These are phyloP conservation scores for Marvania coccoides DNA, from an alignment of 139 green algal genomes.

Conservation along the genomic window DNA sequence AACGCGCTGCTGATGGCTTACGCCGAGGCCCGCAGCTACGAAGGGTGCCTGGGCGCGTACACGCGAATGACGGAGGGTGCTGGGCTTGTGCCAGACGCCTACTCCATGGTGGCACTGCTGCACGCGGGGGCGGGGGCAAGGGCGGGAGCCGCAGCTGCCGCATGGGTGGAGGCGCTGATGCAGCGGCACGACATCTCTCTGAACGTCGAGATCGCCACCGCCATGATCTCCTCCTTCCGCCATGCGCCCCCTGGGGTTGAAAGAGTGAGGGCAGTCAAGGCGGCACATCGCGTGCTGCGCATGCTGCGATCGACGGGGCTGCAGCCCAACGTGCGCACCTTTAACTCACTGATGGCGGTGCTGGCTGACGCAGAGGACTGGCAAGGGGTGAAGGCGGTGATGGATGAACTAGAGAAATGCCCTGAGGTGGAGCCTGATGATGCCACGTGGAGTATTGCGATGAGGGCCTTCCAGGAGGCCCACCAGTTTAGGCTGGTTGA, in stretches of 20 bases:
- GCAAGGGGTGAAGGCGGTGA: background rate
- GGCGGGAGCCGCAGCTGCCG: conserved; percentile 2
- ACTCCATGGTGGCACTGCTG: conserved; percentile 18
- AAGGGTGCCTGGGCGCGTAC: conserved; percentile 8
- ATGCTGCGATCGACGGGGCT: background rate
- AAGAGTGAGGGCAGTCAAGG: background rate
- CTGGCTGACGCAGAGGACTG: background rate
- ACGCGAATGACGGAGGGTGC: background rate
- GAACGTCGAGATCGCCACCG: conserved; percentile 4
- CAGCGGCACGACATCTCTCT: background rate
- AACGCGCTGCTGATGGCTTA: conserved; percentile 23
- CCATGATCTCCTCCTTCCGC: conserved; percentile 14
- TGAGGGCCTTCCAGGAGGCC: background rate
- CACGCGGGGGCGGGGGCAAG: background rate
- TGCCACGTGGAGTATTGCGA: background rate
- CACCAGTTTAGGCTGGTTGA: background rate
- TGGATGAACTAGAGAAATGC: background rate
- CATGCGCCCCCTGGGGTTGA: background rate
- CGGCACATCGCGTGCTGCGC: background rate
- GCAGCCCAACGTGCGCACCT: background rate
- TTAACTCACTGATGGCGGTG: conserved; percentile 1
- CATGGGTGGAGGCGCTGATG: background rate
- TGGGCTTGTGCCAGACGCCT: conserved; percentile 7
- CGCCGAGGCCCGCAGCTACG: background rate
- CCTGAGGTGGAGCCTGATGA: background rate